Conservation (phyloP, 2,329 filamentous ascomycete genomes). For the Paraconiothyrium sp. region DNA sequence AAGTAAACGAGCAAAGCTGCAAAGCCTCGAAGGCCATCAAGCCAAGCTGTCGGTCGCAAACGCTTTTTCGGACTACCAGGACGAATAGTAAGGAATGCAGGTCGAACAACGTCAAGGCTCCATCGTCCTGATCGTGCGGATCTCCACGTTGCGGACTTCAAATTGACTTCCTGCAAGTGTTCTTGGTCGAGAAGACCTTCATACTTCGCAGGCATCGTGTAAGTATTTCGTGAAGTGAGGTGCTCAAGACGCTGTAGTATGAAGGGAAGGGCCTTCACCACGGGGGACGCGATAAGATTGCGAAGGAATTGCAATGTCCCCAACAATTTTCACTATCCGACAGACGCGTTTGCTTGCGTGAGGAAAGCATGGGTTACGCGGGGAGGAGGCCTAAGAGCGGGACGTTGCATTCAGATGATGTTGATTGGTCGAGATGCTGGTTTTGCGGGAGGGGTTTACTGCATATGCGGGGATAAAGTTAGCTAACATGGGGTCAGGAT, state of each 20-base stretch:
- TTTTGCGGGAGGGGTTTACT: slow-evolving; percentile 4
- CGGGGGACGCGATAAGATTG: neutral
- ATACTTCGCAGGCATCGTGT: slow-evolving; percentile 40
- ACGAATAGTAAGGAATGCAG: slow-evolving; percentile 39
- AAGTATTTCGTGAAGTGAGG: neutral
- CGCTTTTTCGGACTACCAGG: slow-evolving; percentile 31
- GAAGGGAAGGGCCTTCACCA: neutral
- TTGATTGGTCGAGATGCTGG: neutral
- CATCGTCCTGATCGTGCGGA: slow-evolving; percentile 37
- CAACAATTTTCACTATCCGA: neutral
- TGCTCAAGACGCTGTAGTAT: neutral
- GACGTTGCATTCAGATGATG: neutral
- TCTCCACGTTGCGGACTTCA: slow-evolving; percentile 38
- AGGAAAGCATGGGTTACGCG: neutral
- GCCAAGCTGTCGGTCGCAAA: slow-evolving; percentile 46
- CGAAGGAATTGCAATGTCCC: neutral
- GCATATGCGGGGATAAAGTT: slow-evolving; percentile 20
- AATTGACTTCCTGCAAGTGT: slow-evolving; percentile 34
- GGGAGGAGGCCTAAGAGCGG: neutral
- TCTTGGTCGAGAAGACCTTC: slow-evolving; percentile 41
- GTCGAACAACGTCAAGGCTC: slow-evolving; percentile 44
- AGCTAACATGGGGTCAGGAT: slow-evolving; percentile 4
- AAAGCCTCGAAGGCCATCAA: slow-evolving; percentile 73
- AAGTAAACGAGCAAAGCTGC: slow-evolving; percentile 73
- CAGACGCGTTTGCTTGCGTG: neutral